Conservation (phyloP, 345 rosid genomes). For the Chamaenerion angustifolium region DNA sequence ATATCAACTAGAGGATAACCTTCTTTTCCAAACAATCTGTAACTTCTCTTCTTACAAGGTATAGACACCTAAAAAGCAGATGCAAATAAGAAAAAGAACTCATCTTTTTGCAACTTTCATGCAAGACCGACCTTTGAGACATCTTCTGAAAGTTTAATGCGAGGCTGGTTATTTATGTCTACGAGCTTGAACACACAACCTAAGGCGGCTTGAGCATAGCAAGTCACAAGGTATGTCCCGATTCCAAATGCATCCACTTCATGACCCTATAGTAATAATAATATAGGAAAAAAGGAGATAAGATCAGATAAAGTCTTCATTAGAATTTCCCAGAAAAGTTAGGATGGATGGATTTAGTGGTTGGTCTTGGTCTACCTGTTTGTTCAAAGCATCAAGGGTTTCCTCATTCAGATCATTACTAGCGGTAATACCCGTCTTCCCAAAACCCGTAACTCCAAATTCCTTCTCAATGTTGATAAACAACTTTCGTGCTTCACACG, state of each 20-base stretch:
- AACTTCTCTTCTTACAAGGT: conserved; percentile 76
- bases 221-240: conserved; percentile 88
- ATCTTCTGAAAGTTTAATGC: conserved; percentile 98
- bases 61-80: conserved; percentile 54
- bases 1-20: conserved; percentile 93
- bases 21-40: conserved; percentile 73
- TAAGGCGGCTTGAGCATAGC: conserved; percentile 87
- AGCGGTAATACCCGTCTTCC: conserved; percentile 64
- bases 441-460: conserved; percentile 50
- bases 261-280: conserved; percentile 65
- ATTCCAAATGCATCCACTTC: conserved; percentile 88
- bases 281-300: background rate
- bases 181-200: conserved; percentile 99
- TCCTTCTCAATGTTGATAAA: conserved; percentile 57
- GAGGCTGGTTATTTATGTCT: conserved; percentile 81
- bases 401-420: conserved; percentile 97
- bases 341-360: too few relatives aligned
- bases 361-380: conserved; percentile 59
- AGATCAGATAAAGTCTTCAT: background rate
- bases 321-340: background rate
- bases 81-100: background rate
- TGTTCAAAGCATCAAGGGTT: conserved; percentile 87
- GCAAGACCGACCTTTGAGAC: conserved; percentile 60
- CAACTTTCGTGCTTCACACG: conserved; percentile 63
- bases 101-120: background rate